Conservation (phyloP, 2,329 filamentous ascomycete species). For the Elsinoe arachidis region DNA sequence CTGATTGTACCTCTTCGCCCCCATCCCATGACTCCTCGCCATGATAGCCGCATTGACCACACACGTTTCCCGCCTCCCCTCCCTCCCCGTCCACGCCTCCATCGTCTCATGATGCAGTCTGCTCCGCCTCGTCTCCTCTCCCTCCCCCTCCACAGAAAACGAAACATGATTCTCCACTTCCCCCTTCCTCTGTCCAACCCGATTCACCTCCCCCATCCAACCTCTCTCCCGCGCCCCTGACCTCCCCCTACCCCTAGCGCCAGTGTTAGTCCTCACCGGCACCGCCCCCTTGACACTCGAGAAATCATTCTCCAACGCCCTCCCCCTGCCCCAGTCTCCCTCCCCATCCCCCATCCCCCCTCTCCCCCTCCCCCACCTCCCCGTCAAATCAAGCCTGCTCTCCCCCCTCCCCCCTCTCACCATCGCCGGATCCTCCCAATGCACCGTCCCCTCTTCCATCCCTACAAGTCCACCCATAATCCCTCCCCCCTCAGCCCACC, state of each 20-base stretch:
- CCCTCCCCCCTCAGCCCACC: conserved; percentile 39
- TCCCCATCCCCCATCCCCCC: conserved; percentile 24
- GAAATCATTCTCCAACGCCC: conserved; percentile 6
- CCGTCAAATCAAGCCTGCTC: conserved; percentile 54
- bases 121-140: conserved; percentile 1
- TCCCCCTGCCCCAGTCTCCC: too few relatives aligned
- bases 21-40: conserved; percentile 49
- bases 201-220: background rate
- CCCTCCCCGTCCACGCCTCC: conserved; percentile 1
- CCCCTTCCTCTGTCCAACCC: background rate
- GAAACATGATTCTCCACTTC: conserved; percentile 10
- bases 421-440: conserved; percentile 53
- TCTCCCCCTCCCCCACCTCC: conserved; percentile 24
- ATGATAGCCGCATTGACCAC: conserved; percentile 72
- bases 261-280: background rate
- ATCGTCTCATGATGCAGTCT: conserved; percentile 6
- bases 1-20: conserved; percentile 61
- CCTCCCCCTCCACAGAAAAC: background rate
- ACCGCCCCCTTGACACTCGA: background rate
- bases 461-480: conserved; percentile 27
- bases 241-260: background rate
- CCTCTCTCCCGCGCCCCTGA: background rate
- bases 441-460: conserved; percentile 37
- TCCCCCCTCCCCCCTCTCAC: conserved; percentile 55
- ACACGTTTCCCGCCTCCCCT: conserved; percentile 57